Conservation (phyloP, 1,284 basidiomycete genomes). For the Boletus semigastroideus region DNA sequence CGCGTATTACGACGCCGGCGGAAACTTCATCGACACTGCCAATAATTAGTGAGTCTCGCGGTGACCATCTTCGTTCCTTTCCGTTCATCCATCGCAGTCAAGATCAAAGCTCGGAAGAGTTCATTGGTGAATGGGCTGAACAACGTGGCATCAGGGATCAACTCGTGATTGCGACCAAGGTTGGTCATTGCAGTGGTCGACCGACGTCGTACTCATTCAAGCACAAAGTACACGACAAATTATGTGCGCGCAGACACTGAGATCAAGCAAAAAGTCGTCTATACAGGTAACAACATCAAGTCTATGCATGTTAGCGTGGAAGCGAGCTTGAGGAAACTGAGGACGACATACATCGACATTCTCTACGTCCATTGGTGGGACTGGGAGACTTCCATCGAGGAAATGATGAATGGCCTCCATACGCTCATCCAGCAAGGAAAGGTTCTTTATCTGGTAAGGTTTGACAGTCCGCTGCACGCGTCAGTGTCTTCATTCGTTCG, state of each 20-base stretch:
- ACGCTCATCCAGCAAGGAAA: conserved; percentile 42
- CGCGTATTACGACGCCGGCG: conserved; percentile 39
- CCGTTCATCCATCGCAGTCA: conserved; percentile 27
- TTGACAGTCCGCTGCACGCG: no score
- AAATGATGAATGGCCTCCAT: conserved; percentile 46
- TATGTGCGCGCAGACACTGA: conserved; percentile 22
- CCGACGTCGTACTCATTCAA: neutral
- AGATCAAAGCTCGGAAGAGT: conserved; percentile 40
- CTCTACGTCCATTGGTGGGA: neutral
- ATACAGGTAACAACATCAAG: conserved; percentile 37
- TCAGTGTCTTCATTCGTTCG: neutral
- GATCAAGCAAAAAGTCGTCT: conserved; percentile 30
- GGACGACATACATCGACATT: neutral
- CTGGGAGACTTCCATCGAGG: conserved; percentile 41
- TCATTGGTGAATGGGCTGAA: conserved; percentile 49
- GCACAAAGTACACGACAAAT: conserved; percentile 32
- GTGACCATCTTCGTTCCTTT: neutral
- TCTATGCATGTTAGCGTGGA: conserved; percentile 29
- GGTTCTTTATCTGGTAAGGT: conserved; percentile 42
- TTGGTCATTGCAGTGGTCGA: conserved; percentile 3
- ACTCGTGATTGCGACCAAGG: conserved; percentile 48
- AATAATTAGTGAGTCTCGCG: conserved; percentile 31
- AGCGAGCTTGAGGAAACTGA: neutral
- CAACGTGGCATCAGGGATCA: conserved; percentile 43
- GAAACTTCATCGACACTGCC: conserved; percentile 41